Conservation (phyloP, 441 rosid genomes). For the Aleurites moluccanus region DNA sequence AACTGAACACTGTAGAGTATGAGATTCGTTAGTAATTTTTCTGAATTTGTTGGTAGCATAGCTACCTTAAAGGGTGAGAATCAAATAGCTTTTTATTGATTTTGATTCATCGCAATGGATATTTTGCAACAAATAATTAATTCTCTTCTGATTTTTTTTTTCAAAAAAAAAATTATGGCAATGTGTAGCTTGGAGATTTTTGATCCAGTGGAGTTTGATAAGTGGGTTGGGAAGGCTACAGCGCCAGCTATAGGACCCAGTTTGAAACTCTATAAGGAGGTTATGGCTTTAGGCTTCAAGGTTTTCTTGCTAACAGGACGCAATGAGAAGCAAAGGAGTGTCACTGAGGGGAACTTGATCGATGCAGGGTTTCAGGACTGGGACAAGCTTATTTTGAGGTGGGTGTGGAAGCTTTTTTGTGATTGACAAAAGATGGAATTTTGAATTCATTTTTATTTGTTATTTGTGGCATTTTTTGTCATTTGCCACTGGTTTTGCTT, state of each 20-base stretch:
- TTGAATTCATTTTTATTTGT: not conserved
- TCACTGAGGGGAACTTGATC: constrained; percentile 65
- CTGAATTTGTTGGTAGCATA: too few species aligned
- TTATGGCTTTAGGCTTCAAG: constrained; percentile 66
- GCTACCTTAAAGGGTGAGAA: not conserved
- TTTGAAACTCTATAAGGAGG: constrained; percentile 68
- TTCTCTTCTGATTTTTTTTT: not conserved
- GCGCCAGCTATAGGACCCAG: constrained; percentile 76
- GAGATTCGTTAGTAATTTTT: constrained; percentile 2
- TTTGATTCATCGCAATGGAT: constrained; percentile 2
- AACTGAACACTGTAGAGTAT: not conserved
- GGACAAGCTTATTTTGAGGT: constrained; percentile 96
- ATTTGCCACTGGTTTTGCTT: not conserved
- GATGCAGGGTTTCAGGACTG: constrained; percentile 69
- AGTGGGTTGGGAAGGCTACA: constrained; percentile 77
- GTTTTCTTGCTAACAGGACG: constrained; percentile 85
- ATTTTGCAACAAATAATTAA: not conserved
- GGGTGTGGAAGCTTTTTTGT: constrained; percentile 8
- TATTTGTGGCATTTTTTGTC: not conserved
- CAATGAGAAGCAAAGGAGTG: constrained; percentile 55
- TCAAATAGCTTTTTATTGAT: not conserved
- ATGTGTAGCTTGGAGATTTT: constrained; percentile 65
- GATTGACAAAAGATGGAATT: not conserved
- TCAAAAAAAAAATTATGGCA: constrained; percentile 22
- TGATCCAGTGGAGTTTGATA: constrained; percentile 60